Evolutionary conservation across 2,329 filamentous ascomycete genomes (phyloP).

Genomic region (Trichoderma harzianum): DNA sequence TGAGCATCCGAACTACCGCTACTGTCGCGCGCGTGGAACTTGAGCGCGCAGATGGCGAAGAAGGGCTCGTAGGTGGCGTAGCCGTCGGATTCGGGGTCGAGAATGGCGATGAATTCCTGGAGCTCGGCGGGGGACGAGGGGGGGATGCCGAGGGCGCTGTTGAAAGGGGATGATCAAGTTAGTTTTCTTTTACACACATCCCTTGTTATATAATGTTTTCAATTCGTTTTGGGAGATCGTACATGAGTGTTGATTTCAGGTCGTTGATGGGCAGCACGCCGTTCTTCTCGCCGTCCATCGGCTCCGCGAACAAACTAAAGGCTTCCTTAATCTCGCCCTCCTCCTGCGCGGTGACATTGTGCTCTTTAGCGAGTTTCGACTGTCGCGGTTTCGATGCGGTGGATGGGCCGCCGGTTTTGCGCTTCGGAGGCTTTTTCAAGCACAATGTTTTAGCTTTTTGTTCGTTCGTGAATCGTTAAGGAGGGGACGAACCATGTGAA

Average conservation of each 20-base stretch:
- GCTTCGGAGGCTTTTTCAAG: conserved; percentile 49
- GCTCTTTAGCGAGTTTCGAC: conserved; percentile 88
- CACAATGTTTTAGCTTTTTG: neutral
- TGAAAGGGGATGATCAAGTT: neutral
- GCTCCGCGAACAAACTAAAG: conserved; percentile 75
- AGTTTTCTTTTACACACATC: neutral
- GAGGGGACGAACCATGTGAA: neutral
- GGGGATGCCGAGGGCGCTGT: conserved; percentile 75
- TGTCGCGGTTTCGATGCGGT: conserved; percentile 49
- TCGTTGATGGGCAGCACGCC: conserved; percentile 66
- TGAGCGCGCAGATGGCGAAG: conserved; percentile 82
- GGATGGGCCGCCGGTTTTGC: conserved; percentile 39
- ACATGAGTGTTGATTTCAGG: conserved; percentile 71
- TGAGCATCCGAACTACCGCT: conserved; percentile 52
- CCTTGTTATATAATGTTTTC: neutral
- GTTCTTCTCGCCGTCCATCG: conserved; percentile 67
- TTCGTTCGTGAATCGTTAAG: neutral
- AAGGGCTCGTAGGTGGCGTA: conserved; percentile 78
- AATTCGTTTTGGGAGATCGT: conserved; percentile 28
- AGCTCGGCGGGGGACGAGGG: conserved; percentile 64
- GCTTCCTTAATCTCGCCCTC: conserved; percentile 90
- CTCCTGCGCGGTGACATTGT: conserved; percentile 79
- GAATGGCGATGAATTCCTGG: conserved; percentile 69
- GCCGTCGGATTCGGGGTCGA: conserved; percentile 80
- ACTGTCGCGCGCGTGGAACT: conserved; percentile 63